Conservation (phyloP, 106 monocot genomes). For the Allium sativum region DNA sequence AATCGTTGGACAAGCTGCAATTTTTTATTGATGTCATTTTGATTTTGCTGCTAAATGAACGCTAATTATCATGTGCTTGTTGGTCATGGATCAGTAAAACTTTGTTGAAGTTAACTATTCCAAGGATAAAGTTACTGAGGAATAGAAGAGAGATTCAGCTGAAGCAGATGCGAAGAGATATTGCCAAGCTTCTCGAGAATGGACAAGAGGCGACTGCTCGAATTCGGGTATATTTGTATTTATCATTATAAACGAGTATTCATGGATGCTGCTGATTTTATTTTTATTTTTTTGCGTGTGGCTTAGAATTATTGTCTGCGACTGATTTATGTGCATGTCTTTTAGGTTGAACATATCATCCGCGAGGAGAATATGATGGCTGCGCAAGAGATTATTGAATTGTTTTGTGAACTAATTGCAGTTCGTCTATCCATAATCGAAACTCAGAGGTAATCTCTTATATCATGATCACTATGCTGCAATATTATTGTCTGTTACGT, state of each 20-base stretch:
- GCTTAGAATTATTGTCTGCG: neutral
- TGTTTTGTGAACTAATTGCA: conserved; percentile 83
- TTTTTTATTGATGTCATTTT: neutral
- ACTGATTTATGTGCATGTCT: neutral
- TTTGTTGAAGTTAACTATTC: conserved; percentile 90
- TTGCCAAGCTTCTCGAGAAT: conserved; percentile 83
- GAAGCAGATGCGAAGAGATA: conserved; percentile 92
- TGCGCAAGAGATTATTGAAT: conserved; percentile 90
- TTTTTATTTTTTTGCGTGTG: neutral
- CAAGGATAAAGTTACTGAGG: conserved; percentile 86
- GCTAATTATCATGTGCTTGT: neutral
- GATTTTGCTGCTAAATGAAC: neutral
- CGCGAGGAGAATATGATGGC: conserved; percentile 99
- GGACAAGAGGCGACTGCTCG: conserved; percentile 98
- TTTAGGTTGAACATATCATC: conserved; percentile 92
- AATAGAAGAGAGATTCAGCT: conserved; percentile 85
- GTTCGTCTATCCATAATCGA: conserved; percentile 97
- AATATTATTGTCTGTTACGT: too few species aligned
- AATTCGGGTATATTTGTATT: conserved; percentile 44
- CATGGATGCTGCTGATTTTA: too few species aligned
- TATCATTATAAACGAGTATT: too few species aligned
- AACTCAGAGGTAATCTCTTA: conserved; percentile 46
- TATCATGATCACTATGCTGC: too few species aligned
- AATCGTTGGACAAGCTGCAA: neutral
- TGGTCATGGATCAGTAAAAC: conserved; percentile 57